Evolutionary conservation across 1,284 basidiomycete genomes (phyloP).

Genomic region (Garcileccinum viscosum): DNA sequence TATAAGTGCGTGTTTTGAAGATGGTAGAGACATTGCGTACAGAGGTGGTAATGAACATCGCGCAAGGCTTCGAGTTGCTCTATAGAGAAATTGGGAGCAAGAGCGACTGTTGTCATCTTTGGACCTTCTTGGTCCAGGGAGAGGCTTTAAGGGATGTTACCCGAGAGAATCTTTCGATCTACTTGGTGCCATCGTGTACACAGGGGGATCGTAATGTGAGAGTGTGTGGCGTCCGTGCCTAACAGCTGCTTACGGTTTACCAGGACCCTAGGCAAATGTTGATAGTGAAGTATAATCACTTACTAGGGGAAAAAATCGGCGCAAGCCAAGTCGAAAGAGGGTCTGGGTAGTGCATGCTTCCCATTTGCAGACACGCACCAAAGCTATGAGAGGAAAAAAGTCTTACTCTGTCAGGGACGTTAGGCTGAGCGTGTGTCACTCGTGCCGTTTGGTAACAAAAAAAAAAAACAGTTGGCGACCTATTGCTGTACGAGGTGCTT

Average conservation of each 20-base stretch:
- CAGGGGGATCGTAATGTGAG: constrained; percentile 2
- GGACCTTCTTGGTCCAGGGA: background rate
- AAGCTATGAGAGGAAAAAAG: background rate
- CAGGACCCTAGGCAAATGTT: background rate
- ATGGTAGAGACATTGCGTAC: constrained; percentile 7
- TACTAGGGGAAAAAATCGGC: background rate
- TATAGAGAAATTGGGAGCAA: background rate
- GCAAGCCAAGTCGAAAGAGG: background rate
- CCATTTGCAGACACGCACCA: background rate
- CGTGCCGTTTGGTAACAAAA: background rate
- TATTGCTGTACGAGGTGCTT: constrained; percentile 2
- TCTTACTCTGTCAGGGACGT: background rate
- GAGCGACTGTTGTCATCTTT: background rate
- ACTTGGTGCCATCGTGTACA: background rate
- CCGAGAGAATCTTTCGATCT: background rate
- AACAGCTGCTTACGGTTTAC: background rate
- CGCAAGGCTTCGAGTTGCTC: background rate
- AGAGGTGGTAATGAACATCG: constrained; percentile 14
- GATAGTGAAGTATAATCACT: background rate
- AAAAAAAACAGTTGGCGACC: background rate
- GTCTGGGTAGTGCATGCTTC: background rate
- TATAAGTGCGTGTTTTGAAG: background rate
- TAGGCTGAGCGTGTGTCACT: background rate
- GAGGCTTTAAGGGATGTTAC: background rate
- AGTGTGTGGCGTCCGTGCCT: background rate